Evolutionary conservation across 2,329 filamentous ascomycete species (phyloP).

Genomic region (Biscogniauxia marginata): DNA sequence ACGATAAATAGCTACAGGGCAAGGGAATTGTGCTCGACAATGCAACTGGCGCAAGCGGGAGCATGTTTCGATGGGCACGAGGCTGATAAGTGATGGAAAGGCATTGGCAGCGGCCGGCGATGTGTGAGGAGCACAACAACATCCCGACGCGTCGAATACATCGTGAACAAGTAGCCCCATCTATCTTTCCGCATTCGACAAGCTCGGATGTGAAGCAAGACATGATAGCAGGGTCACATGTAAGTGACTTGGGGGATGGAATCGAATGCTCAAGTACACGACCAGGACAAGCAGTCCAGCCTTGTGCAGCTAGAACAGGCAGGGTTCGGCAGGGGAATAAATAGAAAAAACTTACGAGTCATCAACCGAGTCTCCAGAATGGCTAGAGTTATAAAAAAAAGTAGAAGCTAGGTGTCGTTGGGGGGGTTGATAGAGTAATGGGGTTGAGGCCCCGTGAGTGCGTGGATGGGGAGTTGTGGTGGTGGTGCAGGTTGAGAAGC

Average conservation of each 20-base stretch:
- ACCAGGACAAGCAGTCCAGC: conserved; percentile 27
- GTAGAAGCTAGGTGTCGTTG: conserved; percentile 15
- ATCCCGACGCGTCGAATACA: conserved; percentile 23
- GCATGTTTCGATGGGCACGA: conserved; percentile 45
- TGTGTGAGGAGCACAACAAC: conserved; percentile 16
- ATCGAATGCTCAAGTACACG: conserved; percentile 29
- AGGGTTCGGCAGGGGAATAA: conserved; percentile 15
- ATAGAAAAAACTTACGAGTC: conserved; percentile 33
- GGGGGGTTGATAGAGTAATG: conserved; percentile 24
- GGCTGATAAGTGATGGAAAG: conserved; percentile 45
- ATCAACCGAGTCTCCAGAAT: conserved; percentile 29
- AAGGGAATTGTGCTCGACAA: conserved; percentile 36
- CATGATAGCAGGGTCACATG: conserved; percentile 31
- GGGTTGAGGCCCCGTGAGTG: conserved; percentile 24
- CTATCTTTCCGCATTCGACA: conserved; percentile 23
- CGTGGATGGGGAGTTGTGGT: conserved; percentile 25
- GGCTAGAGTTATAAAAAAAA: conserved; percentile 8
- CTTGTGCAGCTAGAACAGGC: conserved; percentile 23
- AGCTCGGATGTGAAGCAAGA: conserved; percentile 23
- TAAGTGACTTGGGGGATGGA: conserved; percentile 28
- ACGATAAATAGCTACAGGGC: conserved; percentile 33
- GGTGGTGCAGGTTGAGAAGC: conserved; percentile 26
- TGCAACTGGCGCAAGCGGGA: conserved; percentile 34
- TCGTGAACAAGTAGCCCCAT: conserved; percentile 28
- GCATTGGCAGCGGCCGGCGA: conserved; percentile 37